phyloP scores from a whole-genome alignment of 768 basidiomycete genomes.

The Agrocybe pediades region DNA sequence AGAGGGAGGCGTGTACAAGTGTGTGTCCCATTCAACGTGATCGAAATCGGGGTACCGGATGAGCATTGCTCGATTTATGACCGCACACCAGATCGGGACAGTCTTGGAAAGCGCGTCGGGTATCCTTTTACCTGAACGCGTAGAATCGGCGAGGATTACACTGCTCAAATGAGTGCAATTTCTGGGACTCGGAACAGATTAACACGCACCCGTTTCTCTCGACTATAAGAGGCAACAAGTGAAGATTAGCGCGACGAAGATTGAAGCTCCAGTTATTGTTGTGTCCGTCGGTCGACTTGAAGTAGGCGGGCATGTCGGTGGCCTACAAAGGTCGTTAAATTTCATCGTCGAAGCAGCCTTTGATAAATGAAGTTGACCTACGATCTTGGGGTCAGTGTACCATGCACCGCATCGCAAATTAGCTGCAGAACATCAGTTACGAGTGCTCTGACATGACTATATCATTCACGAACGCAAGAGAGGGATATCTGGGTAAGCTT shows the following conservation, averaged over 20 bases:
- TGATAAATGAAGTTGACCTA: slow-evolving; percentile 28
- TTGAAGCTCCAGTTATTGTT: slow-evolving; percentile 85
- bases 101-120: slow-evolving; percentile 95
- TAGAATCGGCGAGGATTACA: slow-evolving; percentile 88
- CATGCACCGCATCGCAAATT: slow-evolving; percentile 94
- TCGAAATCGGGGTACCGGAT: slow-evolving; percentile 30
- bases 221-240: slow-evolving; percentile 62
- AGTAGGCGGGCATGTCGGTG: slow-evolving; percentile 63
- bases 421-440: slow-evolving; percentile 42
- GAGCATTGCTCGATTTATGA: slow-evolving; percentile 69
- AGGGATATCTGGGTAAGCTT: slow-evolving; percentile 44
- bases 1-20: slow-evolving; percentile 71
- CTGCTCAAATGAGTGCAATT: slow-evolving; percentile 35
- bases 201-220: slow-evolving; percentile 58
- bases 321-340: slow-evolving; percentile 21
- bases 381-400: slow-evolving; percentile 79
- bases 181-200: neutral
- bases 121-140: slow-evolving; percentile 88
- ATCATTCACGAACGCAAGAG: slow-evolving; percentile 48
- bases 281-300: slow-evolving; percentile 93
- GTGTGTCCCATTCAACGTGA: slow-evolving; percentile 48
- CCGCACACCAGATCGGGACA: slow-evolving; percentile 92
- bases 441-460: neutral
- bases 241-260: slow-evolving; percentile 81
- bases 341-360: slow-evolving; percentile 2